Evolutionary conservation across 257 asterid genomes (phyloP), one percentile per base, ranked within the genome.

Genomic region (Solanum habrochaites): DNA sequence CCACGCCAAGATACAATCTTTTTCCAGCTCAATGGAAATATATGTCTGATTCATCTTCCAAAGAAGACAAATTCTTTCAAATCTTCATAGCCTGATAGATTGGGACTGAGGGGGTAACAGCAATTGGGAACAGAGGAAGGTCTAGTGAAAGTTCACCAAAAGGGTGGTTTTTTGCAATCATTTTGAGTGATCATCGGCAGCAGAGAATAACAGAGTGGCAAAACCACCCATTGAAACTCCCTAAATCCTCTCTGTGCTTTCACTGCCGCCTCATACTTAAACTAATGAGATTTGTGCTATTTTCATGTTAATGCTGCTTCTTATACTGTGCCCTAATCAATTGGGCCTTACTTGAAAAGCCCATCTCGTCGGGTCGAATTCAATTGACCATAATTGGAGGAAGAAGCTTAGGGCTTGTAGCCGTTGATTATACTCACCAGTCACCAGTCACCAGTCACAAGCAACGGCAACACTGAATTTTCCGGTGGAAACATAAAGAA

Each of bases 151-250:
- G 29, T 67, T 42, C 14, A 25, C 60, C 14, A n/a, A 78, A 60
- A 62, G 73, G 86, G 80, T 37, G 29, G 42, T 52, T 20, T 52
- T 72, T 7, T n/a, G 82, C 4, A 4, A 12, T 58, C 25, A 56
- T 6, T 11, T 25, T 77, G 25, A 49, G 88, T 66, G 87, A 87
- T 87, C 88, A 89, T 89, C 66, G 88, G 89, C 91, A 3, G 64
- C 11, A 7, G 43, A 49, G 29, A 81, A 29, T 29, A 5, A 47
- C 66, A 49, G 67, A 86, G 86, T 80, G 91, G 89, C 91, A 92
- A 92, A 93, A 93, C 93, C 92, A 85, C 95, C 85, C 25, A 81
- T 18, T 14, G 5, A 13, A 77, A 85, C 71, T 20, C 91, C 89
- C 73, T 18, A 40, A 40, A 73, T 29, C 4, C 89, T 58, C 89